Base-by-base conservation (phyloP, 2,329 filamentous ascomycete genomes). In the Ambrosiella beaveri region DNA sequence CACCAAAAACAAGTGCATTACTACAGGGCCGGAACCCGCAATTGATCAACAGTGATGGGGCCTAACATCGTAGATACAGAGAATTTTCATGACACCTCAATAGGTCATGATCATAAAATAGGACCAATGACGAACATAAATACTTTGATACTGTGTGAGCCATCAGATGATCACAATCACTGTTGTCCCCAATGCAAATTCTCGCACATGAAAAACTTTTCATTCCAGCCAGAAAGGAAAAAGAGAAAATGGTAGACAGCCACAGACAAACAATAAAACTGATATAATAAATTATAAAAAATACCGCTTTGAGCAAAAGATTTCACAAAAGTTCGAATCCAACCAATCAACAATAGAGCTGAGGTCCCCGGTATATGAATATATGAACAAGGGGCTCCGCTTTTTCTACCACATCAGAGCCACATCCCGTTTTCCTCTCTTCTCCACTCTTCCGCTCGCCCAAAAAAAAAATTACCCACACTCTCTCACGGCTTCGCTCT, bases 361-460 rank as follows among this genome's bases (percentile, higher is more conserved):
- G 13, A 15, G 7, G 4, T 15, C 41, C 35, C 50, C 50, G n/a
- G 8, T 54, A 59, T 35, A 59, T 52, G 57, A 36, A 56, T 52
- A 49, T 13, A 3, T 56, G 12, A 19, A 47, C 13, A 27, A 27
- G 27, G 44, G 19, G 44, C n/a, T 56, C 44, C 8, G 19, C 54
- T 55, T 40, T 13, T 38, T 52, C 55, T 38, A 59, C 49, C 51
- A 59, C 45, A 58, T 49, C 17, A 59, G 44, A 59, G 53, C 37
- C 57, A 59, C 44, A 56, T 56, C 55, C 44, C 57, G 56, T 41
- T 52, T 58, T 58, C 52, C 51, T 58, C 45, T 52, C 54, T 58
- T 58, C 56, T 61, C 57, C 58, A 59, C 60, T 54, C 55, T 51
- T 58, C 55, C 58, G 58, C 55, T 57, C 44, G 15, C 13, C 45